A percentile compares a stretch with the other conserved stretches of the same genome.
Conservation (phyloP, 1,139 yeast genomes). For the Taphrina betulina region DNA sequence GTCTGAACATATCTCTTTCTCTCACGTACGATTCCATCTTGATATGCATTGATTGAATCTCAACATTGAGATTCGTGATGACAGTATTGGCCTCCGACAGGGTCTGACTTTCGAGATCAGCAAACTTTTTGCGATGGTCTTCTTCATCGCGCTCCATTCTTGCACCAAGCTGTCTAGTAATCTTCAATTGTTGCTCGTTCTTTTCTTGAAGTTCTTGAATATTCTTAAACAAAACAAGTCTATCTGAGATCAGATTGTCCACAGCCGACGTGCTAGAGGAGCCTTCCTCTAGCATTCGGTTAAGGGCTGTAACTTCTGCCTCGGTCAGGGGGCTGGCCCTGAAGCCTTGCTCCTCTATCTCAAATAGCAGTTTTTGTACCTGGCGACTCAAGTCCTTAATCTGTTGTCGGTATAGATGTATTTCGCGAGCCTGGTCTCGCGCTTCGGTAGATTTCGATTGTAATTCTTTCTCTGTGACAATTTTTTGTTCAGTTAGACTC, state of each 20-base stretch:
- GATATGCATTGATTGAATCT: constrained; percentile 54
- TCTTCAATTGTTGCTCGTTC: constrained; percentile 67
- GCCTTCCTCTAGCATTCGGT: constrained; percentile 38
- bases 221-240: constrained; percentile 67
- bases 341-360: constrained; percentile 58
- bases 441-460: constrained; percentile 39
- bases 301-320: constrained; percentile 57
- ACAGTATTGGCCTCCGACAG: constrained; percentile 76
- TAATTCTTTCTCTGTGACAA: constrained; percentile 44
- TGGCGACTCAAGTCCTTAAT: constrained; percentile 76
- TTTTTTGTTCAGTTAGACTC: constrained; percentile 49
- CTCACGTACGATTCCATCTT: constrained; percentile 54
- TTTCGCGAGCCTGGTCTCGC: constrained; percentile 43
- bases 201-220: constrained; percentile 68
- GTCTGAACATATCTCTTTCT: constrained; percentile 67
- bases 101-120: constrained; percentile 57
- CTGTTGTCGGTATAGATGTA: constrained; percentile 46
- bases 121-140: constrained; percentile 43
- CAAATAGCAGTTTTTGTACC: constrained; percentile 68
- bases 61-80: constrained; percentile 63
- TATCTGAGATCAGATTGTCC: constrained; percentile 59
- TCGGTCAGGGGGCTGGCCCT: constrained; percentile 57
- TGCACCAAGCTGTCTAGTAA: constrained; percentile 67
- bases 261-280: constrained; percentile 41
- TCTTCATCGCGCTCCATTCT: constrained; percentile 60